These are phyloP conservation scores for Suhomyces sp. DNA, from an alignment of 805 yeast genomes.

Conservation along the genomic window DNA sequence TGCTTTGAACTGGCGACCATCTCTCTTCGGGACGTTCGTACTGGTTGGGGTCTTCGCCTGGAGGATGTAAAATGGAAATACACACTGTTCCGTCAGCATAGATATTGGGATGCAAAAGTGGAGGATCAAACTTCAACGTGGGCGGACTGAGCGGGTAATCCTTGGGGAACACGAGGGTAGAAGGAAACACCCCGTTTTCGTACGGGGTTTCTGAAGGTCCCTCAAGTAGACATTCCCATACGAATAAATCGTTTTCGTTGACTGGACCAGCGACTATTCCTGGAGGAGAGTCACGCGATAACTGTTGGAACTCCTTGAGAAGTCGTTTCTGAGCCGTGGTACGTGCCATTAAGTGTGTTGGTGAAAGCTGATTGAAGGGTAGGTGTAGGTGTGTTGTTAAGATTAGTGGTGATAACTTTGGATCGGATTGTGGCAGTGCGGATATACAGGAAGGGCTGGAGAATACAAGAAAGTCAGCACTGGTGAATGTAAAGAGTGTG, in stretches of 20 bases:
- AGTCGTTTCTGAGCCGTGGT: conserved; percentile 82
- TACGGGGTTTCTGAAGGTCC: conserved; percentile 86
- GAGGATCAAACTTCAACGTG: conserved; percentile 68
- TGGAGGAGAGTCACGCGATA: conserved; percentile 84
- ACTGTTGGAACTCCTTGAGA: conserved; percentile 85
- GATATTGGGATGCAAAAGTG: conserved; percentile 89
- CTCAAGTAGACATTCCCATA: conserved; percentile 81
- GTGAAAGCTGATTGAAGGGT: no score
- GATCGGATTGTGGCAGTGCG: no score
- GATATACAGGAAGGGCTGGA: no score
- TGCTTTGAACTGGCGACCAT: conserved; percentile 97
- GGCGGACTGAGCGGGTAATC: conserved; percentile 89
- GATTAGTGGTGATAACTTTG: no score
- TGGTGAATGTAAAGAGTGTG: no score
- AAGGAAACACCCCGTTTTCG: conserved; percentile 86
- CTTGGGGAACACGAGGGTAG: conserved; percentile 65
- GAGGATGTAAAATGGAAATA: conserved; percentile 90
- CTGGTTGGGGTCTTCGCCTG: conserved; percentile 96
- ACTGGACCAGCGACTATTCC: conserved; percentile 95
- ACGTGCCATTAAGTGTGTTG: conserved; percentile 21
- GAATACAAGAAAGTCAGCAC: no score
- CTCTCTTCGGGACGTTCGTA: conserved; percentile 95
- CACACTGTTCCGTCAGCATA: conserved; percentile 95
- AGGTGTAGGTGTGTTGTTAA: no score
- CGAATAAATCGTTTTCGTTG: conserved; percentile 66